Percentiles rank a stretch among this genome's conserved stretches.
phyloP scores from a whole-genome alignment of 2,329 filamentous ascomycete genomes.

The Claviceps spartinae region DNA sequence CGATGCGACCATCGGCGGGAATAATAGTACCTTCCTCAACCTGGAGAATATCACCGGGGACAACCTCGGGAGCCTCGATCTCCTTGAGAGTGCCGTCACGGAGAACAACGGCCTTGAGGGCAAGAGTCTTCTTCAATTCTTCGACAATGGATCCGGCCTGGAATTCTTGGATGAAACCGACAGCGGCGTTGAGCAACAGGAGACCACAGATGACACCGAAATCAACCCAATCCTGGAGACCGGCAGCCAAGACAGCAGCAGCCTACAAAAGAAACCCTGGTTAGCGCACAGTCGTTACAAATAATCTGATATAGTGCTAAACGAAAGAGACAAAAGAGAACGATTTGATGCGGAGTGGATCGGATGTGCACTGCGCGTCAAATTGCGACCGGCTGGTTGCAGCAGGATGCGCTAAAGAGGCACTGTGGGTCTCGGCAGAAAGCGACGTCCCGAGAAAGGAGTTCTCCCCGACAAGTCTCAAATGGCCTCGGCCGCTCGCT shows the following conservation, averaged over 20 bases:
- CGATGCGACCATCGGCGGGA: constrained; percentile 74
- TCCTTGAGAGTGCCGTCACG: constrained; percentile 66
- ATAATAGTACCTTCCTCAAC: constrained; percentile 87
- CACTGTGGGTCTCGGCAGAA: neutral
- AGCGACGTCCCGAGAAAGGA: neutral
- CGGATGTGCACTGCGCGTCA: neutral
- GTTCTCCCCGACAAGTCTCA: neutral
- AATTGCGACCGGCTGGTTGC: neutral
- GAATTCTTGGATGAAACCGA: constrained; percentile 82
- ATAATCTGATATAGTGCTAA: neutral
- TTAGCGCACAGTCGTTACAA: constrained; percentile 12
- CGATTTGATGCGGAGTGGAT: neutral
- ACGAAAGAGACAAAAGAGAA: neutral
- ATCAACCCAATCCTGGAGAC: constrained; percentile 82
- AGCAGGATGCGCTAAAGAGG: neutral
- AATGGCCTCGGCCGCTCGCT: neutral
- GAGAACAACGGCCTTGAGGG: constrained; percentile 75
- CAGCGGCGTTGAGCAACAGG: constrained; percentile 68
- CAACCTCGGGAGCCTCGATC: constrained; percentile 69
- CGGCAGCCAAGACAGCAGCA: constrained; percentile 67
- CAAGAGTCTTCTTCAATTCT: constrained; percentile 80
- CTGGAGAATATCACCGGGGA: constrained; percentile 80
- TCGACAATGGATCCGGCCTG: constrained; percentile 85
- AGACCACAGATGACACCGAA: constrained; percentile 83
- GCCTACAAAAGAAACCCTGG: constrained; percentile 27